Evolutionary conservation across 2,329 filamentous ascomycete genomes (phyloP), one percentile per base, ranked within the genome.

Genomic region (Aspergillus fructus): DNA sequence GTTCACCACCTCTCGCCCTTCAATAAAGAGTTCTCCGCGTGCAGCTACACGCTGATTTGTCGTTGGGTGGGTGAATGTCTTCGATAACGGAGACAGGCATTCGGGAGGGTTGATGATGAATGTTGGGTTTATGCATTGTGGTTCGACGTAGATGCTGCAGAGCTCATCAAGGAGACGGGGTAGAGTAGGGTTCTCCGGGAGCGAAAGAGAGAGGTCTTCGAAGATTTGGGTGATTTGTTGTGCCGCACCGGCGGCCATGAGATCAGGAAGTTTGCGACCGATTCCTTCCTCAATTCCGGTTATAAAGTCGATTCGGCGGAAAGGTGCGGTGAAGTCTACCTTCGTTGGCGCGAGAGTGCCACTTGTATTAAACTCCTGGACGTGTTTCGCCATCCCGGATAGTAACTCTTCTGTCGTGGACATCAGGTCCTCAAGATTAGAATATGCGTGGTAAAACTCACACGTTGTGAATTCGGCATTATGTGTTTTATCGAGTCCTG

Each of bases 391-490:
- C 15, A 93, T 78, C 17, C 83, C 80, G 34, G 71, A 78, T 33
- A 97, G 75, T 48, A 97, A 75, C 13, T 81, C 78, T 71, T 94
- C 89, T 1, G 93, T 97, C 70, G 87, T 85, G 19, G 74, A 71
- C 68, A 96, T 92, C 50, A 97, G 78, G 42, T 90, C 85, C 37
- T 86, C 78, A 0, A 97, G 82, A 62, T 88, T 89, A 59, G 89
- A 86, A 68, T 93, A 96, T 3, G 93, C 88, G 60, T 89, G 88
- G 76, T 99, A 99, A 76, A 96, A 97, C 76, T 99, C 94, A 79
- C 93, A 97, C 59, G 91, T 97, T 45, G 90, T 94, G 76, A 97
- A 99, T 71, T 99, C 94, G 0, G 94, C 93, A 70, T 99, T 99
- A 72, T 99, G 94, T 0, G 91, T 96, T 30, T 84, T 84, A 72